Evolutionary conservation across 2,329 filamentous ascomycete genomes (phyloP), one percentile per base, ranked within the genome.

Genomic region (Botrytis squamosa): DNA sequence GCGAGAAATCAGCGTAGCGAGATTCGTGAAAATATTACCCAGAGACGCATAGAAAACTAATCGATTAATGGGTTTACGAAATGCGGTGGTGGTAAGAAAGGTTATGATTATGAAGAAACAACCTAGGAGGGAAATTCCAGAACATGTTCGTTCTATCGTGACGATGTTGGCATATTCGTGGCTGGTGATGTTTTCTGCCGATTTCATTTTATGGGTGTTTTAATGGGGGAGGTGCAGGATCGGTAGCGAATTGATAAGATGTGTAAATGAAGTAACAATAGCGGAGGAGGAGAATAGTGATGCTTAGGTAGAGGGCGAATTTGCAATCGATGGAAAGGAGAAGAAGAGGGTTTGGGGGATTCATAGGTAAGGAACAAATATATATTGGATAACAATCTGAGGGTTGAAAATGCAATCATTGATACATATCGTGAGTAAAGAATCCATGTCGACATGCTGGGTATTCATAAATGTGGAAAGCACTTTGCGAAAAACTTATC

Each of bases 51-150:
- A 89, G 79, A 89, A 89, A 18, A 89, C 85, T 1, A 90, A 82
- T 36, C 88, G 84, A 76, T 89, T 89, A 79, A 89, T 88, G 12
- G 87, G 86, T 75, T 88, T 88, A 71, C 86, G 85, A 76, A 89
- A 89, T 38, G 82, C 82, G 1, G 80, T 79, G 29, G 85, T 87
- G 14, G 78, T 76, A 10, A 85, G 75, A 74, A 88, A 89, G 12
- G 87, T 89, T 46, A 81, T 76, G 70, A 89, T 82, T 72, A 89
- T 87, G 78, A 89, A 85, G 40, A 83, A 78, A 14, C 86, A 86
- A 33, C 86, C 87, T 5, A 85, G 44, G 3, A 89, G 79, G 3
- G 87, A 89, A 63, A 89, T 77, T 10, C 84, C 81, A 4, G 87
- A 88, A 75, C 85, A 85, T 52, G 84, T 33, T 59, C 70, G 44